Base-by-base conservation (phyloP, 1,284 basidiomycete genomes). In the Cryptococcus sp. region DNA sequence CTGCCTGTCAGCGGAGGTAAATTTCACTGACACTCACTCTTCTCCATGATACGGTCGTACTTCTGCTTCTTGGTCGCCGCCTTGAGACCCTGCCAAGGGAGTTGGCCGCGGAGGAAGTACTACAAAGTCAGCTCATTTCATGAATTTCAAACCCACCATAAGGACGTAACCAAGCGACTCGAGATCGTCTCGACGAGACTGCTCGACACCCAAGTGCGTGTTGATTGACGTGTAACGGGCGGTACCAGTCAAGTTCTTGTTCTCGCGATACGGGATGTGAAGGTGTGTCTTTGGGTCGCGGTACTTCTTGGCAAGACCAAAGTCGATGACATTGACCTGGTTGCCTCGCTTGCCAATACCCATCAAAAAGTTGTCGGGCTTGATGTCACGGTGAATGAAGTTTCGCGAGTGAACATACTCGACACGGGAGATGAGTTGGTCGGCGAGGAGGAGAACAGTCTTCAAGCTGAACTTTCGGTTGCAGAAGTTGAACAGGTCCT, bases 401-500 rank as follows among this genome's bases (percentile, higher is more conserved):
- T 99, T 99, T 76, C 94, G 91, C 20, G 94, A 98, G 82, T 99
- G 96, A 69, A 98, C 93, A 82, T 98, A 98, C 80, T 99, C 95
- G 76, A 99, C 92, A 65, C 95, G 92, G 49, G 95, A 98, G 75
- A 99, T 94, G 74, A 99, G 83, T 81, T 99, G 96, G 77, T 99
- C 95, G 59, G 96, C 95, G 49, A 99, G 86, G 38, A 99, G 86
- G 16, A 99, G 84, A 23, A 98, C 94, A 0, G 96, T 99, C 85
- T 99, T 99, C 72, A 99, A 84, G 64, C 85, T 89, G 81, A 99
- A 99, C 78, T 96, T 97, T 81, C 95, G 89, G 83, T 95, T 94
- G 85, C 96, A 99, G 75, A 98, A 99, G 84, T 99, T 99, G 89
- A 99, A 99, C 19, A 99, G 84, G 73, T 99, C 96, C 80, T 99